Base-by-base conservation (phyloP, 345 rosid genomes). In the Dipteronia sinensis region DNA sequence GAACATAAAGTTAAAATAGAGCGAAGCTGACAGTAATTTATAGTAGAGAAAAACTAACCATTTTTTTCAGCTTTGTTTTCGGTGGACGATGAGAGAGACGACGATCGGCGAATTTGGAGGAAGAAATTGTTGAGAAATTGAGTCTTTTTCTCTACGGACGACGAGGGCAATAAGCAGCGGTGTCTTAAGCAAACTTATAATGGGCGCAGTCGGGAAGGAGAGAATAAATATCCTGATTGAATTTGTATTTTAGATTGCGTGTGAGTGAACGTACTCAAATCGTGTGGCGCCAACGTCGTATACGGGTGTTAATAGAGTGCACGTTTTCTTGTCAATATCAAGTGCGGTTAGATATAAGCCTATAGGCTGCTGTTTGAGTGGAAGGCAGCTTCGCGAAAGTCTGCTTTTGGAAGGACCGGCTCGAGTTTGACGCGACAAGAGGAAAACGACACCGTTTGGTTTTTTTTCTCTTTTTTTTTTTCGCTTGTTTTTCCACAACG, bases 221-320 rank as follows among this genome's bases (percentile, higher is more conserved):
- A 67, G 77, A 22, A 17, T 23, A 46, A 66, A 72, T 81, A 67
- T 61, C 38, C 47, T 72, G 71, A 0, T 20, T n/a, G 10, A 6
- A 4, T 58, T 59, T 38, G 25, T 61, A 72, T 13, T 58, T 15
- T 72, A 49, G 44, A 31, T 47, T 53, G 47, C 65, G 77, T 76
- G 44, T 55, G 74, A 76, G 63, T 12, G 55, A 49, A 12, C 13
- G 0, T 10, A 20, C 5, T 61, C 66, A 19, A 80, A 76, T 80
- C 16, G 2, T 0, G 34, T 71, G 15, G 23, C 8, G 83, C 77
- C 83, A n/a, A 81, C 80, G 71, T 75, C 31, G 27, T 47, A 13
- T 25, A 16, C 7, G 20, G 46, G 46, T 0, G 22, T 23, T 58
- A 5, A 25, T 23, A 22, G 75, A 59, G 8, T 0, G 61, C 73